phyloP scores from a whole-genome alignment of 2,329 filamentous ascomycete species.

The Fusarium liriodendri region DNA sequence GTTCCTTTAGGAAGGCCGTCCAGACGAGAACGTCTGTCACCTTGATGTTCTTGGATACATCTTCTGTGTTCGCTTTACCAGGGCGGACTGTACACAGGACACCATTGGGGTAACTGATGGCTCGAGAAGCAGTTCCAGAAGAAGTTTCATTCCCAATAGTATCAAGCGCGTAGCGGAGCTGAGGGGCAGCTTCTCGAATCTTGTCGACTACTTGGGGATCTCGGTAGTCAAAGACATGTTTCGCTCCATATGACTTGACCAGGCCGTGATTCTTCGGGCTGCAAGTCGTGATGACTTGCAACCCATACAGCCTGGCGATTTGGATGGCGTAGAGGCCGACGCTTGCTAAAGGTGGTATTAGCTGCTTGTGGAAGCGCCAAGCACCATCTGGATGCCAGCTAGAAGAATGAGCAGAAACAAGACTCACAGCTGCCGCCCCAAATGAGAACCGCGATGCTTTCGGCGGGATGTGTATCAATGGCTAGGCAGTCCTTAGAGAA shows the following conservation, averaged over 20 bases:
- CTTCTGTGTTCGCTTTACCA: conserved; percentile 52
- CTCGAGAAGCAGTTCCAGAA: conserved; percentile 47
- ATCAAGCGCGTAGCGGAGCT: conserved; percentile 53
- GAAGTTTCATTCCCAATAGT: conserved; percentile 54
- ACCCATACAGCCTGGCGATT: conserved; percentile 46
- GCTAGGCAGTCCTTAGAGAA: conserved; percentile 52
- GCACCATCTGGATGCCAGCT: neutral
- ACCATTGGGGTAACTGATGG: conserved; percentile 44
- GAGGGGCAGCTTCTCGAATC: conserved; percentile 48
- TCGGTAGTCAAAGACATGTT: neutral
- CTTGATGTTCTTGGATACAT: conserved; percentile 46
- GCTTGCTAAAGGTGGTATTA: conserved; percentile 44
- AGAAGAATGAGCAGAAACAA: neutral
- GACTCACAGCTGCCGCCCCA: conserved; percentile 58
- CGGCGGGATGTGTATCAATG: conserved; percentile 40
- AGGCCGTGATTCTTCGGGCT: conserved; percentile 47
- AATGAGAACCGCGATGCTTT: conserved; percentile 48
- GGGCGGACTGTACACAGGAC: conserved; percentile 55
- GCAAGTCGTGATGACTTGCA: conserved; percentile 52
- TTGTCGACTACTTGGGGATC: conserved; percentile 53
- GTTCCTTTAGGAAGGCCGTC: conserved; percentile 55
- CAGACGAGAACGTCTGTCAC: conserved; percentile 57
- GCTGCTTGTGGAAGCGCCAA: neutral
- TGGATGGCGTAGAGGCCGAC: conserved; percentile 53
- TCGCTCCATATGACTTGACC: conserved; percentile 48